Evolutionary conservation across 176 grass and related monocot species (phyloP).

Genomic region (Coix lacrymajobi): DNA sequence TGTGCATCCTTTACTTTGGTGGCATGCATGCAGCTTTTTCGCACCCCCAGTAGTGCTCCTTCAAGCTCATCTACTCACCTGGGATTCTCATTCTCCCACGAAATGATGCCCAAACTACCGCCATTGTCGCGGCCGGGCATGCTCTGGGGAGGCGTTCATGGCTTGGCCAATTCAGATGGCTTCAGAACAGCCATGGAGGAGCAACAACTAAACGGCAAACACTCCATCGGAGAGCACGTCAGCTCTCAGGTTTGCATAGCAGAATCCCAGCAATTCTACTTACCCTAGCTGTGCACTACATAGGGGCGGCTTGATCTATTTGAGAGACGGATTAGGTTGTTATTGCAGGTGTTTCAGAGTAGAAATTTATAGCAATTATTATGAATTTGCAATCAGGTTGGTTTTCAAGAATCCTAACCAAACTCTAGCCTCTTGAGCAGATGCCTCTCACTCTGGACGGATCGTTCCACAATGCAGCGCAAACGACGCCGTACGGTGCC

Average conservation of each 20-base stretch:
- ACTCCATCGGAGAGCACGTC: conserved; percentile 25
- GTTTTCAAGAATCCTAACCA: neutral
- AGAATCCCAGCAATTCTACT: neutral
- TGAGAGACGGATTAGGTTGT: neutral
- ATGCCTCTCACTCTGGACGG: conserved; percentile 6
- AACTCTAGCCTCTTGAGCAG: neutral
- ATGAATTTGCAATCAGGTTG: neutral
- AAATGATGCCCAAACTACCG: conserved; percentile 38
- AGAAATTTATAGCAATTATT: neutral
- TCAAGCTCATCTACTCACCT: conserved; percentile 23
- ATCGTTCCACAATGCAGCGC: neutral
- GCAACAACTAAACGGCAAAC: conserved; percentile 29
- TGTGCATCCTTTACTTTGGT: neutral
- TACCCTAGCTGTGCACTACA: neutral
- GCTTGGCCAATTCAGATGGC: conserved; percentile 26
- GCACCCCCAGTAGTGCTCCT: conserved; percentile 13
- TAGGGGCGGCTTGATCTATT: neutral
- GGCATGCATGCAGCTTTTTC: conserved; percentile 34
- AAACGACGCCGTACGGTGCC: neutral
- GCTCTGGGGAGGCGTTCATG: conserved; percentile 31
- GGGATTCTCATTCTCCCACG: conserved; percentile 55
- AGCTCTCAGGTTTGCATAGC: conserved; percentile 41
- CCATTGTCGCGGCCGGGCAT: conserved; percentile 27
- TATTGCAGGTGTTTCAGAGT: neutral
- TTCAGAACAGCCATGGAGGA: conserved; percentile 35